Base-by-base conservation (phyloP, 805 yeast genomes). In the Lipomyces anomalus region DNA sequence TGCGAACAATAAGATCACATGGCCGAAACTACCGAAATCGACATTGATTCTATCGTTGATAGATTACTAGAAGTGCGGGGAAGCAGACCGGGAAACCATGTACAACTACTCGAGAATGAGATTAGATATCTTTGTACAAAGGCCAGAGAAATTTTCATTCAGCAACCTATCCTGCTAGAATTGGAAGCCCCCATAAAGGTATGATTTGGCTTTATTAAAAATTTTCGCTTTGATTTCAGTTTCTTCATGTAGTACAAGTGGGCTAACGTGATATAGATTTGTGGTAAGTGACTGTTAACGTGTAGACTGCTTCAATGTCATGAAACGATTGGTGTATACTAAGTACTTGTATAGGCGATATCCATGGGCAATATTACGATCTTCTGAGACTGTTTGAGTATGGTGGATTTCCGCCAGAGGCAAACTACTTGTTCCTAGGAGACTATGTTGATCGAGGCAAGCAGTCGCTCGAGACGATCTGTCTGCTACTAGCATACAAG, bases 321-420 rank as follows among this genome's bases (percentile, higher is more conserved):
- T n/a, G n/a, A n/a, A n/a, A n/a, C n/a, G n/a, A n/a, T n/a, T n/a
- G n/a, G n/a, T n/a, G n/a, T n/a, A n/a, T n/a, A n/a, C n/a, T n/a
- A n/a, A n/a, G n/a, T n/a, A n/a, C n/a, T n/a, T n/a, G n/a, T n/a
- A n/a, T 37, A 51, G 98, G 98, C 68, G 98, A 90, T 67, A 92
- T 90, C 62, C 98, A 90, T 67, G 98, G 98, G 47, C 98, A 90
- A 70, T 90, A 92, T 69, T 90, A 90, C 65, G 98, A 90, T 68
- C 78, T 90, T 60, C 76, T 90, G 65, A 83, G 98, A 68, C 77
- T 90, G 60, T 90, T 90, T 62, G 97, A 92, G 72, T 90, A 90
- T 64, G 97, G 98, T 60, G 98, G 97, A 2, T 90, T 92, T 75
- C 98, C 98, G 1, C 98, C 98, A 9, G 97, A 92, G 67, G 95